Percentiles rank a stretch among this genome's conserved stretches.
phyloP scores from a whole-genome alignment of 768 basidiomycete species.

The Trametes elegans region DNA sequence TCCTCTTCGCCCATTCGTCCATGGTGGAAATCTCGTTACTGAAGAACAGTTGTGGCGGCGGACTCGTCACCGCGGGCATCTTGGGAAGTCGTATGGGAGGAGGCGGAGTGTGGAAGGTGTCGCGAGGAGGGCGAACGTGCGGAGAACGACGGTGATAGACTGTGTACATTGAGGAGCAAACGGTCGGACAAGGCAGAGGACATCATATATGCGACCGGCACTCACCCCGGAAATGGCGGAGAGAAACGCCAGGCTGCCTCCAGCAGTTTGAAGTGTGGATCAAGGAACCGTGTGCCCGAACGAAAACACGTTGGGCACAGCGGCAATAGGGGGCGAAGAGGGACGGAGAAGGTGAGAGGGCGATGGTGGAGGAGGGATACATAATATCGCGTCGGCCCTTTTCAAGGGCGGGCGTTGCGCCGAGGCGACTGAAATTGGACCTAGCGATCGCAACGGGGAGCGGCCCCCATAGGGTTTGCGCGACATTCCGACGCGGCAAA shows the following conservation, averaged over 20 bases:
- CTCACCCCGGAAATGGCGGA: constrained; percentile 19
- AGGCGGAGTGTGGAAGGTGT: constrained; percentile 13
- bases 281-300: constrained; percentile 18
- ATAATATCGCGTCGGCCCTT: constrained; percentile 35
- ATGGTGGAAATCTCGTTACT: constrained; percentile 78
- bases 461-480: constrained; percentile 50
- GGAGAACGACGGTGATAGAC: constrained; percentile 11
- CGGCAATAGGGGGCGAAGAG: constrained; percentile 9
- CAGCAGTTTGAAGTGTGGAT: constrained; percentile 27
- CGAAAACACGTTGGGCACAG: constrained; percentile 24
- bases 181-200: constrained; percentile 8
- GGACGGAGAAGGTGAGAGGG: constrained; percentile 18
- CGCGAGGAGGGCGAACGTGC: constrained; percentile 15
- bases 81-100: constrained; percentile 18
- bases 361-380: constrained; percentile 27
- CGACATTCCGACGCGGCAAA: constrained; percentile 53
- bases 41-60: constrained; percentile 63
- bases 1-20: constrained; percentile 80
- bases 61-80: constrained; percentile 25
- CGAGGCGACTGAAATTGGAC: constrained; percentile 44
- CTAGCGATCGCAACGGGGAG: constrained; percentile 51
- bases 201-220: constrained; percentile 20
- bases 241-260: constrained; percentile 23
- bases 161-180: constrained; percentile 18
- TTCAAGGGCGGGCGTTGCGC: constrained; percentile 47